Evolutionary conservation across 352 stramenopile genomes (phyloP).

Genomic region (Phytopythium helicoides): DNA sequence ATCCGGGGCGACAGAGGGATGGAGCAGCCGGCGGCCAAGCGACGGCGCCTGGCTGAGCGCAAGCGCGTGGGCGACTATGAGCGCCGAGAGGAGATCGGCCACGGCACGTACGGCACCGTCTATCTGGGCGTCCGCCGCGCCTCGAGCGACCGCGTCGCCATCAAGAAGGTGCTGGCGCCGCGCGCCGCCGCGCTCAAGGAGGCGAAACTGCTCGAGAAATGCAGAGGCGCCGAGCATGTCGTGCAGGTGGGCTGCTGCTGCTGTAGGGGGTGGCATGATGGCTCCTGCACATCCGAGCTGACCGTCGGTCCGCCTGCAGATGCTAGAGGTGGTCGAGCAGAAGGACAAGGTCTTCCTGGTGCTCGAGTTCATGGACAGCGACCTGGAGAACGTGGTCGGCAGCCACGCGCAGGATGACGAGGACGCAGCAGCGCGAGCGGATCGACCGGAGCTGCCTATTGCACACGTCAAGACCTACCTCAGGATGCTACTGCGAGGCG

Average conservation of each 20-base stretch:
- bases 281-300: too few species aligned
- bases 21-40: constrained; percentile 25
- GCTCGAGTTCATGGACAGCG: constrained; percentile 78
- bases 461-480: constrained; percentile 69
- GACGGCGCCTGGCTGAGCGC: constrained; percentile 10
- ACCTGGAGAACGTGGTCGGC: constrained; percentile 61
- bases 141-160: constrained; percentile 40
- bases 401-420: not conserved
- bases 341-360: constrained; percentile 72
- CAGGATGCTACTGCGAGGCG: constrained; percentile 58
- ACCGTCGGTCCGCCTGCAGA: too few species aligned
- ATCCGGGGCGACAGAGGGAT: constrained; percentile 3
- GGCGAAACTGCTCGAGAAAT: constrained; percentile 45
- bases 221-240: constrained; percentile 41
- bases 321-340: constrained; percentile 53
- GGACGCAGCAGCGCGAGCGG: constrained; percentile 19
- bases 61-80: constrained; percentile 73
- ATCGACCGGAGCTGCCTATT: constrained; percentile 33
- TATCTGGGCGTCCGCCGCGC: constrained; percentile 54
- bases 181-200: constrained; percentile 39
- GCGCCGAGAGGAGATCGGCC: constrained; percentile 68
- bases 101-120: constrained; percentile 79
- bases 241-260: constrained; percentile 31
- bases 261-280: not conserved
- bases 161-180: constrained; percentile 74